Percentiles rank a stretch among this genome's conserved stretches.
Evolutionary conservation across 2,329 filamentous ascomycete genomes (phyloP).

Genomic region (Neonectria ditissima): DNA sequence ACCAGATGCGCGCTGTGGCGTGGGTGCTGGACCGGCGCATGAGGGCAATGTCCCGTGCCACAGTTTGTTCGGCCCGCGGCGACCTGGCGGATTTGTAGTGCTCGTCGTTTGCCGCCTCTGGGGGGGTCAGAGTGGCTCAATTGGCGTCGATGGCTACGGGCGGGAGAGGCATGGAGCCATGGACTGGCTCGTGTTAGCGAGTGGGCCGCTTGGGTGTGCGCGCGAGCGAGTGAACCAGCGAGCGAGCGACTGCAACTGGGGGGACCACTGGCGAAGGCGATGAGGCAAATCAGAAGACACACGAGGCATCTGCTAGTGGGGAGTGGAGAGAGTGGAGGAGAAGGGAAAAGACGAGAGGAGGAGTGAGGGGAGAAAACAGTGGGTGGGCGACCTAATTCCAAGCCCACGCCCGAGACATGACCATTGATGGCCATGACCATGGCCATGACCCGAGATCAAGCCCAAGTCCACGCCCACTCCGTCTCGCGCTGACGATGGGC

Average conservation of each 20-base stretch:
- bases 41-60: constrained; percentile 44
- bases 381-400: constrained; percentile 17
- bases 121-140: constrained; percentile 34
- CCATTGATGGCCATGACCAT: constrained; percentile 9
- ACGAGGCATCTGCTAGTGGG: constrained; percentile 26
- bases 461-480: constrained; percentile 21
- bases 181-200: constrained; percentile 42
- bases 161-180: constrained; percentile 48
- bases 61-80: constrained; percentile 43
- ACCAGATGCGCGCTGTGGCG: constrained; percentile 40
- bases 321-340: constrained; percentile 23
- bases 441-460: constrained; percentile 16
- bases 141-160: constrained; percentile 45
- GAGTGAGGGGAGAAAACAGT: constrained; percentile 27
- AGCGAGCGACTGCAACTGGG: constrained; percentile 29
- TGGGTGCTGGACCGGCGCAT: constrained; percentile 44
- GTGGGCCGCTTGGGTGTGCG: constrained; percentile 4
- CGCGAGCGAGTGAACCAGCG: constrained; percentile 38
- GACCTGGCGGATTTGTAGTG: constrained; percentile 36
- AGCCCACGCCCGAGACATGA: constrained; percentile 8
- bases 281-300: constrained; percentile 31
- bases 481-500: constrained; percentile 12
- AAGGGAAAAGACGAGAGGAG: constrained; percentile 15
- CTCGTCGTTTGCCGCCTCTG: constrained; percentile 41
- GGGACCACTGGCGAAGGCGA: constrained; percentile 19